Conservation (phyloP, 495 filamentous ascomycete species). For the Penicillium pulvis region DNA sequence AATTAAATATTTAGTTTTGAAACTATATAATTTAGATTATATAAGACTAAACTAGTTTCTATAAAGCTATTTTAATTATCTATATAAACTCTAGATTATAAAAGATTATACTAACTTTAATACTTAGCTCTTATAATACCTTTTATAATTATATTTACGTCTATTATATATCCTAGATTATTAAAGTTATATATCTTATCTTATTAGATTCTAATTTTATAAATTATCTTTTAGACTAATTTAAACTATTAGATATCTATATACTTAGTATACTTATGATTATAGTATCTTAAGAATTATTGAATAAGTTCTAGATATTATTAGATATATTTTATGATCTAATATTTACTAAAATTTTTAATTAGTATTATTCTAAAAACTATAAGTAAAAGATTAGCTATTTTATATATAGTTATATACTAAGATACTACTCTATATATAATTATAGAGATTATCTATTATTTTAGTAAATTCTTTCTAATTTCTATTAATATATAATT, state of each 20-base stretch:
- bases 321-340: constrained; percentile 1
- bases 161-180: no score
- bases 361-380: neutral
- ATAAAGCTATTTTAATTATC: no score
- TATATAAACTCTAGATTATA: neutral
- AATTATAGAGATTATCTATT: constrained; percentile 4
- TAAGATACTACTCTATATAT: neutral
- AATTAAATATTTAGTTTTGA: no score
- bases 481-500: no score
- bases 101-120: neutral
- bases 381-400: constrained; percentile 3
- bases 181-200: no score
- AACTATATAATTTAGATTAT: no score
- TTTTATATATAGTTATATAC: neutral
- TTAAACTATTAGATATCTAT: no score
- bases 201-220: no score
- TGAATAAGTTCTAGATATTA: neutral
- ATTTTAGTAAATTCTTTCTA: neutral
- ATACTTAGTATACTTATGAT: neutral
- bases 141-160: no score
- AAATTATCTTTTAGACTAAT: no score
- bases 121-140: no score
- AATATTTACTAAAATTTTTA: constrained; percentile 2
- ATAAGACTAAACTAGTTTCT: no score
- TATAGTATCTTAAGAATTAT: neutral